Evolutionary conservation across 495 filamentous ascomycete species (phyloP), one percentile per base, ranked within the genome.

Genomic region (Pyrenula aspistea): DNA sequence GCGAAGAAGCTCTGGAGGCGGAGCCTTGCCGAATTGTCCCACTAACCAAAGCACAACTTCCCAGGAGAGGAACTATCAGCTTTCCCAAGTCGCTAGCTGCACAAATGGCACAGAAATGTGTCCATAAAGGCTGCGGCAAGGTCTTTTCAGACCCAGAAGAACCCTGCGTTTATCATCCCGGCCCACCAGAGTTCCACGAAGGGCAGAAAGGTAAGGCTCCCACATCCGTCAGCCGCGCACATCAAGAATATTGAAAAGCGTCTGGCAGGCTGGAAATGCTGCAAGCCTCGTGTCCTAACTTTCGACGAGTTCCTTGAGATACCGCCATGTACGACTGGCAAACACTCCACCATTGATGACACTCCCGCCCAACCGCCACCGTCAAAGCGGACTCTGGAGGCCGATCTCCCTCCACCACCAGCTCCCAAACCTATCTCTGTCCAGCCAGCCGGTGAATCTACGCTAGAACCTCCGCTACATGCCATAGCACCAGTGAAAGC

Each of bases 251-350:
- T 42, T 22, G n/a, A n/a, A n/a, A n/a, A n/a, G n/a, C n/a, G n/a
- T n/a, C n/a, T 21, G 12, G 15, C 68, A 96, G 93, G 93, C 63
- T 99, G 93, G 93, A 96, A 95, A 76, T 99, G 93, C 75, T 99
- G 93, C 79, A 99, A 96, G 75, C 87, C 91, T 57, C 87, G 94
- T 70, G 90, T 97, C 61, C 79, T 99, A 61, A 96, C 92, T 53
- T 99, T 99, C 65, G 94, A 99, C 71, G 93, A 99, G 73, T 99
- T 99, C 77, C 88, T 97, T 64, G 69, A 78, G 53, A 97, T 99
- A 61, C 80, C 89, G 24, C 91, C 94, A 22, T 99, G 93, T 77
- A 96, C 94, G 21, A 88, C 84, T 19, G 93, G 93, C 63, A 93
- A 85, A 61, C 93, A 99, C 74, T 92, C 88, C 55, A 89, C 86